Percentiles rank a stretch among this genome's conserved stretches.
phyloP scores from a whole-genome alignment of 2,329 filamentous ascomycete species.

The Chrysoporthe cubensis region DNA sequence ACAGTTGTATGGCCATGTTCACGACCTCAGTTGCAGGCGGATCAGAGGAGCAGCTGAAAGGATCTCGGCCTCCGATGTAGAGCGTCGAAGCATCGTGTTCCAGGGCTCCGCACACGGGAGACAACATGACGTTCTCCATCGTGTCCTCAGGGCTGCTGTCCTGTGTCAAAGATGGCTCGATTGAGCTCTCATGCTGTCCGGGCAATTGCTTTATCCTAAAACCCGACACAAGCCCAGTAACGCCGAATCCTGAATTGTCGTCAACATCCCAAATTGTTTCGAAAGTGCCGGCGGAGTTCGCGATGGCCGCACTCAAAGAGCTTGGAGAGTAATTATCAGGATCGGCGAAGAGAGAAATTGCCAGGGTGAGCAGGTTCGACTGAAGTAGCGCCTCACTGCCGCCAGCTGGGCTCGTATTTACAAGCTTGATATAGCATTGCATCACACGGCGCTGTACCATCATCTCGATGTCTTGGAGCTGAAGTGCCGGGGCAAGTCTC shows the following conservation, averaged over 20 bases:
- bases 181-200: conserved; percentile 64
- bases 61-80: conserved; percentile 64
- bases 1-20: conserved; percentile 90
- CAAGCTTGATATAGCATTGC: conserved; percentile 91
- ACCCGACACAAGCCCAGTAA: conserved; percentile 81
- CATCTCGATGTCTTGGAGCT: conserved; percentile 85
- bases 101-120: conserved; percentile 78
- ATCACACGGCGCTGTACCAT: conserved; percentile 93
- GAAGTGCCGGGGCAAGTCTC: conserved; percentile 80
- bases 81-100: conserved; percentile 88
- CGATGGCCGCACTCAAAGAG: conserved; percentile 88
- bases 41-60: conserved; percentile 61
- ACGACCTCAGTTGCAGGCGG: conserved; percentile 92
- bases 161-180: conserved; percentile 49
- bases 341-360: conserved; percentile 90
- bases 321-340: conserved; percentile 85
- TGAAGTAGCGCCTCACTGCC: conserved; percentile 86
- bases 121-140: conserved; percentile 65
- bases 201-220: conserved; percentile 73
- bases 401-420: conserved; percentile 83
- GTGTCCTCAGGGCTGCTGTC: conserved; percentile 64
- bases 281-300: conserved; percentile 85
- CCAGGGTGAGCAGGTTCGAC: conserved; percentile 87
- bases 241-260: conserved; percentile 93
- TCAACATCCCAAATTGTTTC: conserved; percentile 94